Percentiles rank a stretch among this genome's conserved stretches.
phyloP scores from a whole-genome alignment of 768 basidiomycete species.

The Fomitopsis pulvina region DNA sequence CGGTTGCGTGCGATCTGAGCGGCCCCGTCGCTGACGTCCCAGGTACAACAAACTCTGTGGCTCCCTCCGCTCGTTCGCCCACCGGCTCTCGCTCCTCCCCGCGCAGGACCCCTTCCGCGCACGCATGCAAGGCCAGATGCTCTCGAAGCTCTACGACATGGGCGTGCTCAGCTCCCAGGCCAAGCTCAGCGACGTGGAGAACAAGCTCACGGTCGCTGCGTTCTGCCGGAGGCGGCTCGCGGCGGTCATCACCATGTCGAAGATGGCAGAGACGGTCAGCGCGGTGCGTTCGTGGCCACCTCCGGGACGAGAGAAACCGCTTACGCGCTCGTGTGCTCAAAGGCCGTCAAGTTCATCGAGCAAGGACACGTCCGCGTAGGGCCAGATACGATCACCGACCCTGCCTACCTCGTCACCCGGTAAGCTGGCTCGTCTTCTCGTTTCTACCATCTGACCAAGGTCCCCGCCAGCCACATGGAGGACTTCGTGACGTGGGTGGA shows the following conservation, averaged over 20 bases:
- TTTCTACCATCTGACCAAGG: conserved; percentile 2
- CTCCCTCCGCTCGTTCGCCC: conserved; percentile 75
- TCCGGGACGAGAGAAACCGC: not conserved
- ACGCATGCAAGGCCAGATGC: conserved; percentile 78
- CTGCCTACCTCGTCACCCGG: conserved; percentile 92
- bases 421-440: conserved; percentile 22
- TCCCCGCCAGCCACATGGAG: conserved; percentile 75
- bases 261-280: conserved; percentile 95
- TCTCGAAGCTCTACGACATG: conserved; percentile 96
- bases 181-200: conserved; percentile 90
- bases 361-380: conserved; percentile 98
- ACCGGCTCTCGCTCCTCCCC: conserved; percentile 82
- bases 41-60: conserved; percentile 96
- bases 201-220: conserved; percentile 90
- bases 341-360: conserved; percentile 97
- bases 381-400: conserved; percentile 92
- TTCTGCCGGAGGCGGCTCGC: conserved; percentile 90
- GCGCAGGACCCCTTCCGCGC: conserved; percentile 83
- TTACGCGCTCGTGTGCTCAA: conserved; percentile 1
- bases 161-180: conserved; percentile 83
- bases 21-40: too few relatives aligned
- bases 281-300: conserved; percentile 50
- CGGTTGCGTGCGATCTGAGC: too few relatives aligned
- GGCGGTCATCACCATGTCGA: conserved; percentile 85
- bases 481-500: conserved; percentile 99